Base-by-base conservation (phyloP, 2,329 filamentous ascomycete genomes). In the Endoconidiophora laricicola region DNA sequence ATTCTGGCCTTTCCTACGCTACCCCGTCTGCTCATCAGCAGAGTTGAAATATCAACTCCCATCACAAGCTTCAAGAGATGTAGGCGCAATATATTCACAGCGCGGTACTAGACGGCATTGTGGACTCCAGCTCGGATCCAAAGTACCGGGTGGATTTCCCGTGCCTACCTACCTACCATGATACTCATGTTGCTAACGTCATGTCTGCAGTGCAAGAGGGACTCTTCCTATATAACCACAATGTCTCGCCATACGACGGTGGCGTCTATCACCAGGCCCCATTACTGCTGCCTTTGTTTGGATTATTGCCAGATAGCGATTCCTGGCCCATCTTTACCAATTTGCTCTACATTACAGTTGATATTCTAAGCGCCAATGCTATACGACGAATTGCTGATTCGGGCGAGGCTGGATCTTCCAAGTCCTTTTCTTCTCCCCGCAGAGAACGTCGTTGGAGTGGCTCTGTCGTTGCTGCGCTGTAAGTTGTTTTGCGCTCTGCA, bases 41-140 rank as follows among this genome's bases (percentile, higher is more conserved):
- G 91, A 61, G 91, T 95, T 59, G 91, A 98, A 71, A 83, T 98
- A 60, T 95, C 91, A 42, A 98, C 91, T 20, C 90, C 91, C 38
- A 83, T 96, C 44, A 95, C 86, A 58, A 94, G 90, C 74, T 98
- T 95, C 76, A 96, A 96, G 71, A 78, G 91, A 77, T 71, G 88
- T 94, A 73, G 65, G 82, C 66, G 4, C 23, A 46, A 18, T 29
- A 7, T n/a, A 26, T 33, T n/a, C 44, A 20, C 6, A 22, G 4
- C 22, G 18, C 10, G 20, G 3, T 9, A 18, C 12, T 42, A 12
- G 10, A 33, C 33, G 16, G 40, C 36, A 16, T 4, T 44, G 29
- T 50, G 50, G 37, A 49, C 55, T 36, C 51, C 44, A 2, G 6
- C 20, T 44, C 26, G 7, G 14, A 16, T 10, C 22, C 33, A 5